Conservation (phyloP, 139 green algal genomes). For the Tetraselmis chui region DNA sequence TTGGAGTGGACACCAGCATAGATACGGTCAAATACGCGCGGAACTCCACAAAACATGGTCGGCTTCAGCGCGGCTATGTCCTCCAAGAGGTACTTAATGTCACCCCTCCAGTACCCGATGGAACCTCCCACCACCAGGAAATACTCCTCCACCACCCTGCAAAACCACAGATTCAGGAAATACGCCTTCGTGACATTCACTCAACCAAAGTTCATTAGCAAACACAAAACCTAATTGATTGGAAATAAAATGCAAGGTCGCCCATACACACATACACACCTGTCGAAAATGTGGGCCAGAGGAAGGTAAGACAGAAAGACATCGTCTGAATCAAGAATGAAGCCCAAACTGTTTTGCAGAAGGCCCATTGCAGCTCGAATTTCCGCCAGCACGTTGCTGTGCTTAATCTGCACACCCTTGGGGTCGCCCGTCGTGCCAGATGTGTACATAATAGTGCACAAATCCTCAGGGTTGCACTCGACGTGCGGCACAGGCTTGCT, state of each 20-base stretch:
- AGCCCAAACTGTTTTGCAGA: constrained; percentile 19
- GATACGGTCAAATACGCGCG: constrained; percentile 78
- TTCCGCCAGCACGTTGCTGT: constrained; percentile 53
- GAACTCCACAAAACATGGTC: constrained; percentile 71
- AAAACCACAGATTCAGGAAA: constrained; percentile 2
- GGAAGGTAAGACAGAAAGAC: constrained; percentile 64
- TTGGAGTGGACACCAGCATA: constrained; percentile 39
- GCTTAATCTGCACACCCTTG: constrained; percentile 80
- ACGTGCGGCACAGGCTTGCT: constrained; percentile 30
- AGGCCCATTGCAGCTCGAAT: constrained; percentile 46
- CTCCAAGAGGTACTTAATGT: constrained; percentile 70
- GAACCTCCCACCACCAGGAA: constrained; percentile 59
- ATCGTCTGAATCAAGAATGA: constrained; percentile 30
- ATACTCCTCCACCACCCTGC: constrained; percentile 61
- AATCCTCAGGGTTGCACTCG: constrained; percentile 60
- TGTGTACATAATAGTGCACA: constrained; percentile 96
- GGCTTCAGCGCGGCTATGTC: constrained; percentile 63
- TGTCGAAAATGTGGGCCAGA: constrained; percentile 71
- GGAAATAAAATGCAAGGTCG: background rate
- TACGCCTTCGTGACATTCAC: background rate
- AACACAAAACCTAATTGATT: background rate
- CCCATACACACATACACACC: constrained; percentile 30
- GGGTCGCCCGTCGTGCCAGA: constrained; percentile 78
- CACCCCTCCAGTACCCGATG: constrained; percentile 79
- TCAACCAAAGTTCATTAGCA: background rate